Evolutionary conservation across 768 basidiomycete species (phyloP).

Genomic region (Tulasnella sp.): DNA sequence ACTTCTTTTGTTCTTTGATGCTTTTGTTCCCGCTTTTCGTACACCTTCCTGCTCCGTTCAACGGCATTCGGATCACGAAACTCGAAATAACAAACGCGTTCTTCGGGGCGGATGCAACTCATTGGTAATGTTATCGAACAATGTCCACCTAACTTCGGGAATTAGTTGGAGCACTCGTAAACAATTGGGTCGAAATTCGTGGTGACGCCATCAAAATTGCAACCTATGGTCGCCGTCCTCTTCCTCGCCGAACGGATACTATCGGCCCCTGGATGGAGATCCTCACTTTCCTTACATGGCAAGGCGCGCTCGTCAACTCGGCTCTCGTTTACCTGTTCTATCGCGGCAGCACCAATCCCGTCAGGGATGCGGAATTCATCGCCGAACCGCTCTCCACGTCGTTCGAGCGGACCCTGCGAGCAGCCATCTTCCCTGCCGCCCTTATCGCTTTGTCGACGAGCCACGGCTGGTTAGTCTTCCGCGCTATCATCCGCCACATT

Average conservation of each 20-base stretch:
- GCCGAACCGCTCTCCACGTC: slow-evolving; percentile 37
- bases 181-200: slow-evolving; percentile 88
- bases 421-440: slow-evolving; percentile 48
- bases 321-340: slow-evolving; percentile 90
- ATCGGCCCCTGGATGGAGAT: slow-evolving; percentile 94
- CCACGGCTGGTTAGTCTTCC: slow-evolving; percentile 75
- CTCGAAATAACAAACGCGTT: neutral
- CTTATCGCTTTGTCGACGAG: slow-evolving; percentile 77
- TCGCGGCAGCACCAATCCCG: slow-evolving; percentile 39
- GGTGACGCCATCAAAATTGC: slow-evolving; percentile 96
- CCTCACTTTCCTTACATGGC: slow-evolving; percentile 79
- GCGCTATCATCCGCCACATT: slow-evolving; percentile 59
- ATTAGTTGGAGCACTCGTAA: slow-evolving; percentile 74
- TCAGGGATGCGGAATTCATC: slow-evolving; percentile 7
- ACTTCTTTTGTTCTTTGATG: slow-evolving; percentile 7
- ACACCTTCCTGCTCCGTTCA: neutral
- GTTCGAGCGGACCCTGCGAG: slow-evolving; percentile 33
- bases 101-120: neutral
- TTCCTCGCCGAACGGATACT: slow-evolving; percentile 81
- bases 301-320: slow-evolving; percentile 81
- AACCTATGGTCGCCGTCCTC: slow-evolving; percentile 74
- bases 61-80: neutral
- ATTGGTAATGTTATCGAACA: neutral
- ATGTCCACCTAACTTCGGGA: neutral
- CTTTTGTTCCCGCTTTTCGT: slow-evolving; percentile 8